Conservation (phyloP, 2,329 filamentous ascomycete species). For the Gnomoniopsis sp. region DNA sequence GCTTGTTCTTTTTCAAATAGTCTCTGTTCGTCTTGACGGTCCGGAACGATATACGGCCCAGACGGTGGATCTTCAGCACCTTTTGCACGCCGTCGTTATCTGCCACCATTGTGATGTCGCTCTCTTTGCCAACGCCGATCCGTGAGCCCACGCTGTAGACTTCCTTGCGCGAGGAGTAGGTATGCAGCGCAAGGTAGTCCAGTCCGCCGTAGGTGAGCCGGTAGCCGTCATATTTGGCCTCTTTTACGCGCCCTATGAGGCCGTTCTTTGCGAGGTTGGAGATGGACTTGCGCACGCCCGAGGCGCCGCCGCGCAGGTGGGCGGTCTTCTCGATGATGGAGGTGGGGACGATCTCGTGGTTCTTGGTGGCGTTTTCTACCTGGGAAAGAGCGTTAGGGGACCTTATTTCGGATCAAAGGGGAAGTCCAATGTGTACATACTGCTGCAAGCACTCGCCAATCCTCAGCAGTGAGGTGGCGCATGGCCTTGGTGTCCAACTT, state of each 20-base stretch:
- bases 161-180: slow-evolving; percentile 73
- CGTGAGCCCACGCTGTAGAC: slow-evolving; percentile 93
- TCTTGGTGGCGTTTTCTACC: slow-evolving; percentile 92
- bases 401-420: slow-evolving; percentile 23
- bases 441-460: slow-evolving; percentile 92
- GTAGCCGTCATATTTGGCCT: slow-evolving; percentile 97
- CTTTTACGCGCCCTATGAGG: slow-evolving; percentile 88
- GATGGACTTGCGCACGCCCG: slow-evolving; percentile 80
- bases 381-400: slow-evolving; percentile 40
- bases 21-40: slow-evolving; percentile 95
- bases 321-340: slow-evolving; percentile 81
- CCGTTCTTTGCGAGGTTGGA: slow-evolving; percentile 88
- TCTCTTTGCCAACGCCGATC: slow-evolving; percentile 96
- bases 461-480: slow-evolving; percentile 86
- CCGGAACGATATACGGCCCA: slow-evolving; percentile 94
- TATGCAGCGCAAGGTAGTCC: slow-evolving; percentile 94
- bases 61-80: slow-evolving; percentile 91
- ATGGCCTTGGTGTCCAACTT: slow-evolving; percentile 92
- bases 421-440: slow-evolving; percentile 49
- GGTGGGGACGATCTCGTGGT: slow-evolving; percentile 95
- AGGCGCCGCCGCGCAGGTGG: slow-evolving; percentile 72
- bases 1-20: slow-evolving; percentile 68
- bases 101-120: slow-evolving; percentile 92
- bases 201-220: slow-evolving; percentile 93
- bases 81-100: slow-evolving; percentile 71